phyloP scores from a whole-genome alignment of 164 flowering plant genomes.

The Umbilicus rupestris region DNA sequence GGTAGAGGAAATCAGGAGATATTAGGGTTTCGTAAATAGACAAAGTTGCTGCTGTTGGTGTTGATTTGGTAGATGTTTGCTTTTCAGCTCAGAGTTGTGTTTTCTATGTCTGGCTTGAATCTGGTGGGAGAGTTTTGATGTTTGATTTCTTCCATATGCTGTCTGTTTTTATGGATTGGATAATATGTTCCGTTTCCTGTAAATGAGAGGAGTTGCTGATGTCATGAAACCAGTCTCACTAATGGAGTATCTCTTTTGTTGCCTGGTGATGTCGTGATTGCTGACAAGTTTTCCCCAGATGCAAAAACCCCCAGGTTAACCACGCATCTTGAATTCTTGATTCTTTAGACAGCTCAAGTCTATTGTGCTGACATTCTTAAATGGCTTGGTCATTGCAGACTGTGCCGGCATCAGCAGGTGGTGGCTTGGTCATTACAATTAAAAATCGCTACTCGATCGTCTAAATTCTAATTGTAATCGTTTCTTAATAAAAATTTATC shows the following conservation, averaged over 20 bases:
- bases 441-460: too few species aligned
- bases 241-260: slow-evolving; percentile 67
- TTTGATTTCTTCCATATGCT: too few species aligned
- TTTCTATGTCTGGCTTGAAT: background rate
- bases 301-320: slow-evolving; percentile 76
- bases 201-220: too few species aligned
- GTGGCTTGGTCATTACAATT: too few species aligned
- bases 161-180: too few species aligned
- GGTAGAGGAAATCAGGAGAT: too few species aligned
- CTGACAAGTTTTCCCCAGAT: slow-evolving; percentile 79
- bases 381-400: slow-evolving; percentile 27
- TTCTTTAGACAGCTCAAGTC: background rate
- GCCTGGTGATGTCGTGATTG: slow-evolving; percentile 65
- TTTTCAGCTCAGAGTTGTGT: background rate
- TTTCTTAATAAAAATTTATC: too few species aligned
- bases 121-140: too few species aligned
- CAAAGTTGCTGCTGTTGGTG: background rate
- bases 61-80: background rate
- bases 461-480: too few species aligned
- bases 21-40: too few species aligned
- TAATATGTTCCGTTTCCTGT: too few species aligned
- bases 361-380: background rate
- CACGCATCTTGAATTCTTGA: background rate
- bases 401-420: slow-evolving; percentile 63
- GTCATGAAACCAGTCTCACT: background rate